Evolutionary conservation across 768 basidiomycete genomes (phyloP).

Genomic region (Leccinum subtestaceum): DNA sequence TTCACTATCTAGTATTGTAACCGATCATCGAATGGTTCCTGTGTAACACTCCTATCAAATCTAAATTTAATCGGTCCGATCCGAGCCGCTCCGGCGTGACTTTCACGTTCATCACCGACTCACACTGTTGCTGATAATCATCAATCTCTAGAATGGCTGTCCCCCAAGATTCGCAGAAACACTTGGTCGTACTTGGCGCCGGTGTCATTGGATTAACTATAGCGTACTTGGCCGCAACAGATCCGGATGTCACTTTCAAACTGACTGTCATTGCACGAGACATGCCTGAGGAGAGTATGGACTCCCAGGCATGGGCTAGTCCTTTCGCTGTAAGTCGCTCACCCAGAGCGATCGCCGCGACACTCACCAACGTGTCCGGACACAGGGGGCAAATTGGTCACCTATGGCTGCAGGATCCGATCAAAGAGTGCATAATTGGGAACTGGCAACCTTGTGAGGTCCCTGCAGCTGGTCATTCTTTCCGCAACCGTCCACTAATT

Average conservation of each 20-base stretch:
- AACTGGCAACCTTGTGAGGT: constrained; percentile 42
- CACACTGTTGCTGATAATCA: background rate
- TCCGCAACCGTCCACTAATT: constrained; percentile 5
- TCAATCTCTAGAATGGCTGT: constrained; percentile 10
- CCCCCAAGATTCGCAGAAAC: constrained; percentile 5
- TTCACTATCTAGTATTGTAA: too few relatives aligned
- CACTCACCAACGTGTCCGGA: background rate
- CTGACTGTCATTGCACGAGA: constrained; percentile 36
- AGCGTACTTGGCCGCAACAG: constrained; percentile 32
- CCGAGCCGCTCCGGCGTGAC: background rate
- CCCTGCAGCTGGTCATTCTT: background rate
- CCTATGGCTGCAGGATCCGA: constrained; percentile 39
- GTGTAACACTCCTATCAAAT: background rate
- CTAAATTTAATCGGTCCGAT: background rate
- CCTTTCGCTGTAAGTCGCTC: constrained; percentile 45
- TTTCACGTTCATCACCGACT: background rate
- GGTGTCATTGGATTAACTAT: constrained; percentile 40
- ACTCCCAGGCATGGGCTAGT: constrained; percentile 46
- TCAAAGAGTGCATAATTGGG: constrained; percentile 36
- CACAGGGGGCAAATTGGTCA: constrained; percentile 47
- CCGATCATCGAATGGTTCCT: background rate
- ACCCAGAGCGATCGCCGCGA: background rate
- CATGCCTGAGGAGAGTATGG: constrained; percentile 33
- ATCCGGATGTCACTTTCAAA: constrained; percentile 15
- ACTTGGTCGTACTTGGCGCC: constrained; percentile 36